A percentile compares a stretch with the other conserved stretches of the same genome.
These are phyloP conservation scores for Exophiala sp. DNA, from an alignment of 2,329 filamentous ascomycete species.

Conservation along the genomic window DNA sequence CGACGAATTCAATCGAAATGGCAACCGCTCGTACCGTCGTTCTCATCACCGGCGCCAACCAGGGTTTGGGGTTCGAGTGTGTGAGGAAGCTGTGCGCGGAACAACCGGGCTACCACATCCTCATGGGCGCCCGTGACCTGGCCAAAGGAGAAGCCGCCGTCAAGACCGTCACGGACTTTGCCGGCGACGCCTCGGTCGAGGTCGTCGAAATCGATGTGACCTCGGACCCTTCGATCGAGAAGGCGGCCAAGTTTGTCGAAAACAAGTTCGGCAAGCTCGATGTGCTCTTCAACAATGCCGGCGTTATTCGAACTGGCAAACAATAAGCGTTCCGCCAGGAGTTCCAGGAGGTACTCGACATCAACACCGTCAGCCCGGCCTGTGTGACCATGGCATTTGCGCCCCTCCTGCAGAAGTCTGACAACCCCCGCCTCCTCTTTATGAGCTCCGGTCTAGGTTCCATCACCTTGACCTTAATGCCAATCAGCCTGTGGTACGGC, in stretches of 20 bases:
- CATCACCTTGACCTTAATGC: slow-evolving; percentile 12
- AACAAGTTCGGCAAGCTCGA: slow-evolving; percentile 24
- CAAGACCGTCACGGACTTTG: slow-evolving; percentile 7
- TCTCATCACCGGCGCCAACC: slow-evolving; percentile 23
- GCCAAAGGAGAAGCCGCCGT: slow-evolving; percentile 35
- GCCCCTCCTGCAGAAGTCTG: slow-evolving; percentile 19
- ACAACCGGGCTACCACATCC: slow-evolving; percentile 34
- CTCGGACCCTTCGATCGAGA: slow-evolving; percentile 15
- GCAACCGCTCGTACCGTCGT: slow-evolving; percentile 4
- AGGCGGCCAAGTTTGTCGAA: slow-evolving; percentile 19
- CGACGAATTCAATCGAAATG: neutral
- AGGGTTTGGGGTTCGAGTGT: slow-evolving; percentile 21
- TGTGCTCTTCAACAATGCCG: slow-evolving; percentile 28
- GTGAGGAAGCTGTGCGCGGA: slow-evolving; percentile 29
- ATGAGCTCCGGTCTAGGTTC: slow-evolving; percentile 22
- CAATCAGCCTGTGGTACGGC: slow-evolving; percentile 4
- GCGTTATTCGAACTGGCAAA: slow-evolving; percentile 2
- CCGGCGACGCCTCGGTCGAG: slow-evolving; percentile 10
- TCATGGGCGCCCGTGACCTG: slow-evolving; percentile 33
- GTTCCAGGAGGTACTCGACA: slow-evolving; percentile 22
- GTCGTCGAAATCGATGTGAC: slow-evolving; percentile 16
- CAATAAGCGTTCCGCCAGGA: slow-evolving; percentile 9
- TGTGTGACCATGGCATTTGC: slow-evolving; percentile 19
- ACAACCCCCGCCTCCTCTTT: slow-evolving; percentile 19
- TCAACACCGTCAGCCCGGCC: slow-evolving; percentile 14